Percentiles rank a stretch among this genome's conserved stretches.
Evolutionary conservation across 2,329 filamentous ascomycete species (phyloP).

Genomic region (Penicillium concentricum): DNA sequence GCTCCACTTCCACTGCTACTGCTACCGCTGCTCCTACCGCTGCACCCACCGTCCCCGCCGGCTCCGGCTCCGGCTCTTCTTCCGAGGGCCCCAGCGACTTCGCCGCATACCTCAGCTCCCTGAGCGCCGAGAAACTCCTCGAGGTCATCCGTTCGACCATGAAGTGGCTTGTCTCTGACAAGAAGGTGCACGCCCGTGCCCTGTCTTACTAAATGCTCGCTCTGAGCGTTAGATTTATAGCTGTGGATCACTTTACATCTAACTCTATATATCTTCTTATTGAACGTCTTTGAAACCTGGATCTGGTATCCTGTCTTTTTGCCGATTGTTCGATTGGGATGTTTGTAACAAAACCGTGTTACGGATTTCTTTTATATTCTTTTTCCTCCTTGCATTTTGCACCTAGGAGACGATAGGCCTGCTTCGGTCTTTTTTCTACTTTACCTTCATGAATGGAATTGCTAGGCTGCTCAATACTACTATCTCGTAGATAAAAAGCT

Average conservation of each 20-base stretch:
- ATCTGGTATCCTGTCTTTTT: conserved; percentile 11
- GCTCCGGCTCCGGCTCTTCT: conserved; percentile 8
- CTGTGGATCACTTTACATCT: not conserved
- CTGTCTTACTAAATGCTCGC: conserved; percentile 22
- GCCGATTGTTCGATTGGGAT: conserved; percentile 4
- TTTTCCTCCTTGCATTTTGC: conserved; percentile 7
- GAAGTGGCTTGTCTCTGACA: conserved; percentile 34
- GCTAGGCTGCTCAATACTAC: conserved; percentile 15
- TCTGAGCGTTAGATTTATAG: not conserved
- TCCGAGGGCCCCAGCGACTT: conserved; percentile 17
- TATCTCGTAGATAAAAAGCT: not conserved
- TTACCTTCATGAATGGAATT: conserved; percentile 21
- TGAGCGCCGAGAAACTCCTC: conserved; percentile 33
- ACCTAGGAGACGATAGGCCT: conserved; percentile 7
- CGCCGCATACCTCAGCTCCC: conserved; percentile 31
- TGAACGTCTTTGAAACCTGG: conserved; percentile 2
- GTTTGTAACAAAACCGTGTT: conserved; percentile 13
- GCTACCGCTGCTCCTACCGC: not conserved
- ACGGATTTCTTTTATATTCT: conserved; percentile 13
- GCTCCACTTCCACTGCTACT: not conserved
- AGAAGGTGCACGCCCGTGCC: conserved; percentile 32
- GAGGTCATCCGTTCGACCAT: conserved; percentile 29
- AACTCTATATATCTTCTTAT: not conserved
- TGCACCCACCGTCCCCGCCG: conserved; percentile 10
- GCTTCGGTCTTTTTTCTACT: conserved; percentile 1